A percentile compares a stretch with the other conserved stretches of the same genome.
phyloP scores from a whole-genome alignment of 306 rosid species.

The Citrullus colocynthis region DNA sequence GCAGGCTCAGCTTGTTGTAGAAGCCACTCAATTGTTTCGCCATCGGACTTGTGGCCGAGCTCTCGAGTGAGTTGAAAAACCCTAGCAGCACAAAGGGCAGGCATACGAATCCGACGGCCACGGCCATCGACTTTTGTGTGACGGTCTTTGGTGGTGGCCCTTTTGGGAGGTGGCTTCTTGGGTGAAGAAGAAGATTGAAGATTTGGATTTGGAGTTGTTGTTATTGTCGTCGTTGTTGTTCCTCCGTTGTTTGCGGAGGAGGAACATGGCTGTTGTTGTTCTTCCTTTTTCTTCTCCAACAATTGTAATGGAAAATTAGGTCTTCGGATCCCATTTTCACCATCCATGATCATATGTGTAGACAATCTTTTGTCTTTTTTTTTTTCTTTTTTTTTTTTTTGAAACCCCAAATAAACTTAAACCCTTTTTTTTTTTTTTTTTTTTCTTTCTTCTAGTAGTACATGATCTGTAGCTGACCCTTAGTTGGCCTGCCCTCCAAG shows the following conservation, averaged over 20 bases:
- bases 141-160: conserved; percentile 67
- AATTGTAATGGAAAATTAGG: conserved; percentile 90
- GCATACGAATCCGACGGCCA: conserved; percentile 99
- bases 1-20: conserved; percentile 90
- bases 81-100: conserved; percentile 88
- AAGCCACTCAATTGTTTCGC: conserved; percentile 93
- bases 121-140: conserved; percentile 95
- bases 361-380: conserved; percentile 8
- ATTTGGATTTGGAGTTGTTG: background rate
- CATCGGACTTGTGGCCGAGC: conserved; percentile 86
- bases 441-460: background rate
- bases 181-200: conserved; percentile 1
- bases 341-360: conserved; percentile 65
- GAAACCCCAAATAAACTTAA: background rate
- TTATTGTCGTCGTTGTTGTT: background rate
- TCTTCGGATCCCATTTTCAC: conserved; percentile 62
- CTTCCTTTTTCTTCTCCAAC: conserved; percentile 43
- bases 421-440: background rate
- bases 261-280: conserved; percentile 24
- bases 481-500: conserved; percentile 18
- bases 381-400: background rate
- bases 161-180: conserved; percentile 51
- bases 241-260: conserved; percentile 17
- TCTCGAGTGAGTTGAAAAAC: conserved; percentile 86
- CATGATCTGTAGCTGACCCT: conserved; percentile 44